Base-by-base conservation (phyloP, 257 asterid genomes). In the Plantago elongata region DNA sequence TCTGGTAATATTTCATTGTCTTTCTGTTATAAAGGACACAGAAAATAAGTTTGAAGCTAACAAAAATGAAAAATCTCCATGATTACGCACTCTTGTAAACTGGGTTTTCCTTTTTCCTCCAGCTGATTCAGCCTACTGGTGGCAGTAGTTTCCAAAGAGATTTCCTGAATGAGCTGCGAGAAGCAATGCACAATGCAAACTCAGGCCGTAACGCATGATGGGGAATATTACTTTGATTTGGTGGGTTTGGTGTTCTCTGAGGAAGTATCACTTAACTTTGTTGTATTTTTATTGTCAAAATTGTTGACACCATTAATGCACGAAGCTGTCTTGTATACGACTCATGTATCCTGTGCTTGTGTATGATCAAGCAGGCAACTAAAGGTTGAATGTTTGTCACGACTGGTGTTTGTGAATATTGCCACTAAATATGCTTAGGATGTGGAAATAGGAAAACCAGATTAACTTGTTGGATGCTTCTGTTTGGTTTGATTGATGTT, bases 101-200 rank as follows among this genome's bases (percentile, higher is more conserved):
- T 27, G 49, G 49, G 42, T 13, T 54, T 61, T 63, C 17, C 66
- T 64, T 44, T 65, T 59, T 64, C 63, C 40, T 75, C 54, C 84
- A 79, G 94, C 64, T 82, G 73, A 73, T 84, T 61, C 80, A 82
- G 54, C 79, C 69, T 63, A 30, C 81, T 17, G 82, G 75, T 37
- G 85, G 78, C 51, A 75, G 81, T 38, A 68, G 85, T 57, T 46
- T 59, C 78, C 87, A 83, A 78, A 78, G 81, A 75, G 97, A 92
- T 79, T 88, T 92, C 83, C 69, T 76, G 66, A 78, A 77, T 44
- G 92, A 92, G 69, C 90, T 92, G 67, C 80, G 74, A 60, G 69
- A 79, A 71, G 95, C 95, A 13, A 81, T 86, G 84, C 76, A 64
- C 67, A 78, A 68, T 58, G 80, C 85, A 60, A 80, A 81, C 62